phyloP scores from a whole-genome alignment of 2,329 filamentous ascomycete species.

The Exophiala viscosa region DNA sequence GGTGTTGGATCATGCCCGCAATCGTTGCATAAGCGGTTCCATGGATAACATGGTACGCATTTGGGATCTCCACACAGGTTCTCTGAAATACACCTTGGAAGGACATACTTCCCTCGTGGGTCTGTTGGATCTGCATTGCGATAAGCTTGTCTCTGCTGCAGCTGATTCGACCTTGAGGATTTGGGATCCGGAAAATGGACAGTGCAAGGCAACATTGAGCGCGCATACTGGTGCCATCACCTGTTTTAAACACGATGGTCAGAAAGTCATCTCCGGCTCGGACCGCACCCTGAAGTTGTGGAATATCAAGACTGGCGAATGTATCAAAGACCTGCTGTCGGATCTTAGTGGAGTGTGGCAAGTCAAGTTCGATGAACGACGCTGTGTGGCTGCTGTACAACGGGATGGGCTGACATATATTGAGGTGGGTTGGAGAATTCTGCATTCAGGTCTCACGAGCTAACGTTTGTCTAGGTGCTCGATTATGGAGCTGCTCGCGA shows the following conservation, averaged over 20 bases:
- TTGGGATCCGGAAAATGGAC: conserved; percentile 91
- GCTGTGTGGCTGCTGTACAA: conserved; percentile 95
- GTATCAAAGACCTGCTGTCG: conserved; percentile 85
- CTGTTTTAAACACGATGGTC: conserved; percentile 95
- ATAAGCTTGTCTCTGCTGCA: conserved; percentile 88
- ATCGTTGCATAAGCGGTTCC: conserved; percentile 93
- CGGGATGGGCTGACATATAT: conserved; percentile 89
- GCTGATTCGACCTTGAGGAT: conserved; percentile 93
- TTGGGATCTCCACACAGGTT: conserved; percentile 86
- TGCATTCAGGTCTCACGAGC: conserved; percentile 13
- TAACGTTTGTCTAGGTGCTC: conserved; percentile 64
- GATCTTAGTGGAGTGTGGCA: conserved; percentile 98
- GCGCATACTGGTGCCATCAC: conserved; percentile 97
- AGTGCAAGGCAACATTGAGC: conserved; percentile 83
- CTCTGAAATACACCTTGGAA: conserved; percentile 82
- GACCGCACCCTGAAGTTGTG: conserved; percentile 98
- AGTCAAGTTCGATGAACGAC: conserved; percentile 91
- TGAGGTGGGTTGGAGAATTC: conserved; percentile 60
- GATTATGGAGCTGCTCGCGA: conserved; percentile 95
- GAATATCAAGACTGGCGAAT: conserved; percentile 89
- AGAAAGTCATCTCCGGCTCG: conserved; percentile 94
- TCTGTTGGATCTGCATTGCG: conserved; percentile 80
- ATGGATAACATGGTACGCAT: conserved; percentile 99
- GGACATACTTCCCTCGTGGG: conserved; percentile 91
- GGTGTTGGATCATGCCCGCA: conserved; percentile 84